phyloP scores from a whole-genome alignment of 192 early-diverging fungal genomes.

The Backusella tarrabulga region DNA sequence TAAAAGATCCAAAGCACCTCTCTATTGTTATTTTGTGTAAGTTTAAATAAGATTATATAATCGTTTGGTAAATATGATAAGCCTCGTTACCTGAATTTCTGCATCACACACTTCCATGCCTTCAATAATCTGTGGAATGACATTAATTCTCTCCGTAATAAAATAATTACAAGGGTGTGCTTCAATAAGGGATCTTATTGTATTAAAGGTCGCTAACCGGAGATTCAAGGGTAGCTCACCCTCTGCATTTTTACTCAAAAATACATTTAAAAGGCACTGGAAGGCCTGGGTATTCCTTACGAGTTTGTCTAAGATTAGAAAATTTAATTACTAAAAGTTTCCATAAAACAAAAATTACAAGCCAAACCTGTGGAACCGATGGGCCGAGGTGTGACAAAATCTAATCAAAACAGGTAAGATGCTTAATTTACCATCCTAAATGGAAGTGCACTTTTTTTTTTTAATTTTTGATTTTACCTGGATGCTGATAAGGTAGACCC shows the following conservation, averaged over 20 bases:
- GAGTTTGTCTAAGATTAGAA: slow-evolving; percentile 35
- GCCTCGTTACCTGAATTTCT: slow-evolving; percentile 40
- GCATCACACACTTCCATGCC: slow-evolving; percentile 45
- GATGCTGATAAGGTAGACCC: slow-evolving; percentile 55
- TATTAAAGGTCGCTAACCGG: slow-evolving; percentile 31
- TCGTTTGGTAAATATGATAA: not conserved
- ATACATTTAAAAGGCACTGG: slow-evolving; percentile 40
- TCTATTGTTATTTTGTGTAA: slow-evolving; percentile 24
- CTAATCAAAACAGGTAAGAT: slow-evolving; percentile 23
- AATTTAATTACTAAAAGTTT: not conserved
- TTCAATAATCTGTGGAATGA: slow-evolving; percentile 53
- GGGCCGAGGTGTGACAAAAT: slow-evolving; percentile 44
- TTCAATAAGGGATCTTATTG: slow-evolving; percentile 40
- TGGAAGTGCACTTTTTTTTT: not conserved
- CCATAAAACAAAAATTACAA: not conserved
- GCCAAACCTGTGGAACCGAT: not conserved
- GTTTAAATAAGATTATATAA: not conserved
- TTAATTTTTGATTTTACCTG: slow-evolving; percentile 31
- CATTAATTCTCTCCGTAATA: slow-evolving; percentile 45
- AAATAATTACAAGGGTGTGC: slow-evolving; percentile 61
- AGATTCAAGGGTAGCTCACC: slow-evolving; percentile 27
- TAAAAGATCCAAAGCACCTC: slow-evolving; percentile 50
- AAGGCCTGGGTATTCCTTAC: slow-evolving; percentile 51
- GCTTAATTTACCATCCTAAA: not conserved
- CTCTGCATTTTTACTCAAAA: slow-evolving; percentile 40